Conservation (phyloP, 805 yeast genomes). For the Spencermartinsiella europaea region DNA sequence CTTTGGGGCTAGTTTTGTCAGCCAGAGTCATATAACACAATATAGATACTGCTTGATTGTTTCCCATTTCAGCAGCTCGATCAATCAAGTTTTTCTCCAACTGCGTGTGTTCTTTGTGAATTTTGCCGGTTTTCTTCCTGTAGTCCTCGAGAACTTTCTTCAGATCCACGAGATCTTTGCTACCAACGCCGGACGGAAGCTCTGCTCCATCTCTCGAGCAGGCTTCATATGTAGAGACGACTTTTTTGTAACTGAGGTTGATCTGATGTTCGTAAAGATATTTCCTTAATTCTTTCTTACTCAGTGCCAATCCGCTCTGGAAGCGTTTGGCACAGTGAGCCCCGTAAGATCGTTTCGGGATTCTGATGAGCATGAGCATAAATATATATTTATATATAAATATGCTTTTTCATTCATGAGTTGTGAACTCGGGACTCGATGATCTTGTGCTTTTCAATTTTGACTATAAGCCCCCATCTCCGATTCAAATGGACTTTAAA, state of each 20-base stretch:
- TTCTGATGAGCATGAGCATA: no score
- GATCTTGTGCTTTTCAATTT: no score
- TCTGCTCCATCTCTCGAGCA: conserved; percentile 14
- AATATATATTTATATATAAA: no score
- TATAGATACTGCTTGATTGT: conserved; percentile 72
- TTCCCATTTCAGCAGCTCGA: conserved; percentile 76
- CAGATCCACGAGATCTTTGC: conserved; percentile 60
- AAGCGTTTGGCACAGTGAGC: no score
- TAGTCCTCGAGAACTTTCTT: conserved; percentile 61
- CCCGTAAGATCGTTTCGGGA: no score
- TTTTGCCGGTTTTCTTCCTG: conserved; percentile 54
- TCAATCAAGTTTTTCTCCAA: conserved; percentile 75
- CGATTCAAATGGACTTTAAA: no score
- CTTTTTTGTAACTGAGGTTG: conserved; percentile 22
- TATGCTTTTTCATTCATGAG: no score
- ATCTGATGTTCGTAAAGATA: conserved; percentile 25
- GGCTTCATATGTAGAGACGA: conserved; percentile 18
- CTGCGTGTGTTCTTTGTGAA: conserved; percentile 49
- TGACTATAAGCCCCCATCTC: no score
- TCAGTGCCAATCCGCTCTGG: neutral
- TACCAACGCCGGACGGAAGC: conserved; percentile 44
- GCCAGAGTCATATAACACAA: conserved; percentile 47
- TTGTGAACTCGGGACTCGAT: no score
- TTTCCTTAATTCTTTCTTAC: conserved; percentile 14
- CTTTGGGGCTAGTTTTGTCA: conserved; percentile 36